These are phyloP conservation scores for Pythium insidiosum DNA, from an alignment of 352 stramenopile species.

Conservation along the genomic window DNA sequence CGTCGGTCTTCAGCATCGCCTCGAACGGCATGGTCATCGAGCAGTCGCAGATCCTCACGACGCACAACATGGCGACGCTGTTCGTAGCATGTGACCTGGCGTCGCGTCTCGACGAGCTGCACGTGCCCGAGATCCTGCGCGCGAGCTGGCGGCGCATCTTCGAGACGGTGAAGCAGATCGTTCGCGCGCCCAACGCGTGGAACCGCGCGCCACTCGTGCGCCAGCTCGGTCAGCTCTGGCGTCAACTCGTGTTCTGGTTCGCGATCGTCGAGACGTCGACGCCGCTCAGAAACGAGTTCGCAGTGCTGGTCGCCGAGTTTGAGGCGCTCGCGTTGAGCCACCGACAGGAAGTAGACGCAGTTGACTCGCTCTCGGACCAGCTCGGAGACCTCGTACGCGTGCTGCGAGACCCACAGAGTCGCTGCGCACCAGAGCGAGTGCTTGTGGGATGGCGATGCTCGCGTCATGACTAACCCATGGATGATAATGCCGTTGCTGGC, in stretches of 20 bases:
- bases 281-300: not conserved
- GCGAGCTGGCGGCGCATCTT: conserved; percentile 1
- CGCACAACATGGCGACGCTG: conserved; percentile 16
- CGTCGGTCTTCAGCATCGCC: not conserved
- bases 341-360: not conserved
- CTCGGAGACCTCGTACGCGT: not conserved
- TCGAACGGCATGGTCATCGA: conserved; percentile 13
- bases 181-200: not conserved
- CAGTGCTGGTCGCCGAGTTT: not conserved
- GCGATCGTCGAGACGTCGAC: conserved; percentile 12
- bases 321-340: not conserved
- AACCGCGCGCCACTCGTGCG: not conserved
- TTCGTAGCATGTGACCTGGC: conserved; percentile 5
- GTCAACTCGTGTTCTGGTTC: conserved; percentile 17
- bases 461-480: too few species aligned
- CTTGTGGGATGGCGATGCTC: too few species aligned
- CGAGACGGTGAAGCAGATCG: not conserved
- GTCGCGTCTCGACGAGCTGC: not conserved
- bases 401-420: not conserved
- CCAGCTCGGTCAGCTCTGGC: conserved; percentile 10
- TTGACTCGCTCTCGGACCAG: too few species aligned
- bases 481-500: too few species aligned
- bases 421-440: not conserved
- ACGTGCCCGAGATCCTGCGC: conserved; percentile 8
- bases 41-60: conserved; percentile 15